phyloP scores from a whole-genome alignment of 2,329 filamentous ascomycete species.

The Triangularia verruculosa region DNA sequence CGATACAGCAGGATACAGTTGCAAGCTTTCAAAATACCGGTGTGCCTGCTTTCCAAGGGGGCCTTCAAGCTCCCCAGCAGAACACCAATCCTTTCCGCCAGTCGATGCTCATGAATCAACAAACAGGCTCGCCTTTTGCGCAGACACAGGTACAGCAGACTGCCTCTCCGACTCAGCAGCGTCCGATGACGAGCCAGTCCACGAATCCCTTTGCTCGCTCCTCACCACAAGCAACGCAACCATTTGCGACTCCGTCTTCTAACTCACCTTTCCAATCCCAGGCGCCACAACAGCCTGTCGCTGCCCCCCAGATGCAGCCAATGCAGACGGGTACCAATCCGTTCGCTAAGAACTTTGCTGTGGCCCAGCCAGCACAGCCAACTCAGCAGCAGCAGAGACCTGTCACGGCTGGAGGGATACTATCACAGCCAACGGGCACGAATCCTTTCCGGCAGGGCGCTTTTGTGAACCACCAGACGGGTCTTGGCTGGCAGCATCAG shows the following conservation, averaged over 20 bases:
- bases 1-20: conserved; percentile 58
- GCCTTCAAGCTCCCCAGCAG: conserved; percentile 51
- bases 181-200: conserved; percentile 55
- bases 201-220: conserved; percentile 87
- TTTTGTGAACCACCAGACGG: conserved; percentile 85
- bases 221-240: conserved; percentile 41
- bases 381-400: conserved; percentile 41
- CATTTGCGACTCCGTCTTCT: conserved; percentile 35
- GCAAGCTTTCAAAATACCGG: conserved; percentile 49
- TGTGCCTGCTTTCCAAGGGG: conserved; percentile 41
- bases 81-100: conserved; percentile 91
- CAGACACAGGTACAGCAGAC: conserved; percentile 6
- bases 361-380: conserved; percentile 37
- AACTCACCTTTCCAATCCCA: conserved; percentile 45
- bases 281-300: conserved; percentile 35
- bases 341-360: conserved; percentile 49
- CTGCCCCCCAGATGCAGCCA: conserved; percentile 44
- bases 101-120: conserved; percentile 70
- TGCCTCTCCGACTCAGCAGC: conserved; percentile 28
- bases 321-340: conserved; percentile 58
- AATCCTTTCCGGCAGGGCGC: conserved; percentile 92
- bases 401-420: conserved; percentile 49
- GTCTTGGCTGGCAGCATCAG: conserved; percentile 81
- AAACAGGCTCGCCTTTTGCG: conserved; percentile 32
- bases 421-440: conserved; percentile 79